A percentile compares a stretch with the other conserved stretches of the same genome.
phyloP scores from a whole-genome alignment of 257 asterid species.

The Solanum tarapatanum region DNA sequence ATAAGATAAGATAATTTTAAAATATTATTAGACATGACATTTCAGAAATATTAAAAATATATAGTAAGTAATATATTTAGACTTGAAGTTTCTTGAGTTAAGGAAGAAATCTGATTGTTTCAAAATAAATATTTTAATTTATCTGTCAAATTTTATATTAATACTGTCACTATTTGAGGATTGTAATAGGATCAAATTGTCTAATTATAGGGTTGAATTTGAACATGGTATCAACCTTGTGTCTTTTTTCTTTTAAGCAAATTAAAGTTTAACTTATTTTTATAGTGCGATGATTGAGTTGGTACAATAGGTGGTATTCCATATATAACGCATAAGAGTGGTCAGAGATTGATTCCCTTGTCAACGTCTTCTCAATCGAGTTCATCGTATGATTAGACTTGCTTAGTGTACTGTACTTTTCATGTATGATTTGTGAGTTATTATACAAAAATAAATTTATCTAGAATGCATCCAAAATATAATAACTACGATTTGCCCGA shows the following conservation, averaged over 20 bases:
- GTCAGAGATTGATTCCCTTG: neutral
- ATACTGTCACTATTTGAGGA: neutral
- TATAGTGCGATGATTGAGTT: too few species aligned
- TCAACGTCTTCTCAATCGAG: neutral
- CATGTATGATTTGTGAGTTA: neutral
- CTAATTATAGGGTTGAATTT: neutral
- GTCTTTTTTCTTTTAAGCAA: neutral
- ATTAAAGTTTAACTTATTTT: neutral
- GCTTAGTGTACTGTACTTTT: neutral
- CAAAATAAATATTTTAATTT: neutral
- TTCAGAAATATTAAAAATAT: neutral
- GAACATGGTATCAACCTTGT: neutral
- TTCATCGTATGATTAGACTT: neutral
- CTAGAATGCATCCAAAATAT: too few species aligned
- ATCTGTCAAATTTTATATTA: neutral
- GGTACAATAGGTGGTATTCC: accelerated
- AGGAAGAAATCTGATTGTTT: neutral
- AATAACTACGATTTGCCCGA: too few species aligned
- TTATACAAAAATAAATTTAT: too few species aligned
- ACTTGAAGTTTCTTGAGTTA: neutral
- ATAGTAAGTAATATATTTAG: neutral
- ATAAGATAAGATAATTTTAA: neutral
- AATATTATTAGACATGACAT: neutral
- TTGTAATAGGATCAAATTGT: neutral
- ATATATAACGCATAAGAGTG: neutral